These are phyloP conservation scores for Chytriomyces sp. DNA, from an alignment of 192 early-diverging fungal genomes.

Conservation along the genomic window DNA sequence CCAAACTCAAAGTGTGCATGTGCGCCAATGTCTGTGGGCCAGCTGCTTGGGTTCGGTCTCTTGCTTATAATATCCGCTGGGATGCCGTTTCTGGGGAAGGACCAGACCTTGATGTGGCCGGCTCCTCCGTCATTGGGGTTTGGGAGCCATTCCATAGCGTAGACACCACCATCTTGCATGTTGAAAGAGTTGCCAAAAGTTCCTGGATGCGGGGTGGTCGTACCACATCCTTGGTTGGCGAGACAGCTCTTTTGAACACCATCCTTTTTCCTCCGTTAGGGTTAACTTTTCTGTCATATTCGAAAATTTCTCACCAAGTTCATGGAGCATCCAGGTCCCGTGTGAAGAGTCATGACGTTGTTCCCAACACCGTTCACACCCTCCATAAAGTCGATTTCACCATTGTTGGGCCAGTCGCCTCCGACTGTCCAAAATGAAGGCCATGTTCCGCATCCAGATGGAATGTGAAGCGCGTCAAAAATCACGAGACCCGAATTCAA, in stretches of 20 bases:
- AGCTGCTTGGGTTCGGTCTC: slow-evolving; percentile 38
- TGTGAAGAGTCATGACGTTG: slow-evolving; percentile 43
- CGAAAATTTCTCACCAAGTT: background rate
- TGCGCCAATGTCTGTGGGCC: slow-evolving; percentile 25
- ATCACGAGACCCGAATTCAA: slow-evolving; percentile 31
- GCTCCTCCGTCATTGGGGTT: background rate
- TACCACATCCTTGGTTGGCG: slow-evolving; percentile 30
- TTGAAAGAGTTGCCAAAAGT: slow-evolving; percentile 44
- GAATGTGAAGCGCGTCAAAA: slow-evolving; percentile 35
- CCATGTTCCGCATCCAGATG: slow-evolving; percentile 55
- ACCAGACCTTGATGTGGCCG: slow-evolving; percentile 45
- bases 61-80: slow-evolving; percentile 39
- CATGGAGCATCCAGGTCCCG: slow-evolving; percentile 41
- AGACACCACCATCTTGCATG: slow-evolving; percentile 43
- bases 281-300: background rate
- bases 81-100: slow-evolving; percentile 33
- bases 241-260: background rate
- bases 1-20: slow-evolving; percentile 40
- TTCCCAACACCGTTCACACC: slow-evolving; percentile 36
- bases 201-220: background rate
- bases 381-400: slow-evolving; percentile 57
- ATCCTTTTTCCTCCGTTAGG: background rate
- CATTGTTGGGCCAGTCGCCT: slow-evolving; percentile 44
- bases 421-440: slow-evolving; percentile 54
- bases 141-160: slow-evolving; percentile 38